Evolutionary conservation across 2,329 filamentous ascomycete species (phyloP), one percentile per base, ranked within the genome.

Genomic region (Trichoderma brevicompactum): DNA sequence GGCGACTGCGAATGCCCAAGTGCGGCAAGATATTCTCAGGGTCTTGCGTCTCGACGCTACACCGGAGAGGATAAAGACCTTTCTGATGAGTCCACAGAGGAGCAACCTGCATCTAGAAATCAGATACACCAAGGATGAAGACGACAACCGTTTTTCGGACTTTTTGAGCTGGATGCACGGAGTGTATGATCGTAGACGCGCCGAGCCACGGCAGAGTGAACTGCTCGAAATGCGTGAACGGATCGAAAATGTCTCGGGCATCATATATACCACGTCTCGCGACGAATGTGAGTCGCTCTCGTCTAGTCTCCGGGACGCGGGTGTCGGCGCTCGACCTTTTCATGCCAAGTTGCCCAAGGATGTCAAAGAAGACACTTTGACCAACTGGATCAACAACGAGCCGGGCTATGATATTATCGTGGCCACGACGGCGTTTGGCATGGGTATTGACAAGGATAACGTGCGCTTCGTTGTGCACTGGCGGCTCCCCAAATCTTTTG

Each of bases 401-500:
- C 82, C 85, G 32, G 90, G 90, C 1, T 97, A 95, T 78, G 93
- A 95, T 75, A 88, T 98, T 55, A 94, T 98, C 67, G 93, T 97
- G 34, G 94, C 94, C 1, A 98, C 94, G 0, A 98, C 92, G 1
- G 94, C 94, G 0, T 98, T 98, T 72, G 94, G 94, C 2, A 98
- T 98, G 94, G 94, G 94, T 32, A 97, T 98, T 69, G 94, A 98
- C 77, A 97, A 97, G 77, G 88, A 95, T 60, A 90, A 96, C 71
- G 94, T 98, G 10, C 90, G 94, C 2, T 97, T 97, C 72, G 94
- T 98, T 1, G 88, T 95, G 1, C 94, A 98, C 77, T 98, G 94
- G 93, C 91, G 92, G 66, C 84, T 97, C 9, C 92, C 94, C 9
- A 96, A 96, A 74, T 95, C 91, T 3, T 97, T 98, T 74, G 94